A percentile compares a stretch with the other conserved stretches of the same genome.
Conservation (phyloP, 148 eudicot species). For the Rhododendron ferrugineum region DNA sequence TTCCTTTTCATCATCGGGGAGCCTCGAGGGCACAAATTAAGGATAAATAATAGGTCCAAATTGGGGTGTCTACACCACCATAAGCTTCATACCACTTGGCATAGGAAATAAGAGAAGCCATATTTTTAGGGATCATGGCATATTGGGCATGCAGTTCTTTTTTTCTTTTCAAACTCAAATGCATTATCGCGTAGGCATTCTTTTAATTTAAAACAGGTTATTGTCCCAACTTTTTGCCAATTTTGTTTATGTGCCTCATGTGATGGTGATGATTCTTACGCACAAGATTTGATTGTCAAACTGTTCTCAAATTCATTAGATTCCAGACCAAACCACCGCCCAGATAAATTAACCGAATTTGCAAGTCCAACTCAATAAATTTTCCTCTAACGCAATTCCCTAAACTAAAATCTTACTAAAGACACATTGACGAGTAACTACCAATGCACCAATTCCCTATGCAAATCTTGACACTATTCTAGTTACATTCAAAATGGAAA, state of each 20-base stretch:
- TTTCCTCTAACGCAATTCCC: neutral
- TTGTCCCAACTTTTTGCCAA: neutral
- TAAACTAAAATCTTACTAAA: too few relatives aligned
- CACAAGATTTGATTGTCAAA: neutral
- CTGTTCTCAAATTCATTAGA: neutral
- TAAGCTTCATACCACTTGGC: neutral
- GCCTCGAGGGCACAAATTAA: too few relatives aligned
- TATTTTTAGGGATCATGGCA: neutral
- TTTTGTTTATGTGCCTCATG: neutral
- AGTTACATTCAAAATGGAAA: too few relatives aligned
- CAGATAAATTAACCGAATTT: too few relatives aligned
- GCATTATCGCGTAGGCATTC: neutral
- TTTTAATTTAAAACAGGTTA: neutral
- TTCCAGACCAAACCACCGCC: neutral
- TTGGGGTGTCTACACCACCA: too few relatives aligned
- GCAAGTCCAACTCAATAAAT: neutral
- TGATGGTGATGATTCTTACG: neutral
- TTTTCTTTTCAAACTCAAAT: neutral
- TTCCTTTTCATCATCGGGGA: too few relatives aligned
- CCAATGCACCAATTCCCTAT: too few relatives aligned
- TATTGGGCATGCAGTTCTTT: neutral
- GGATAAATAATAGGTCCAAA: too few relatives aligned
- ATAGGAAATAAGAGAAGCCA: slow-evolving; percentile 10
- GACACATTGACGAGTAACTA: too few relatives aligned
- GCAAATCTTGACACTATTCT: too few relatives aligned